Base-by-base conservation (phyloP, 2,329 filamentous ascomycete genomes). In the Trichoderma koningii region DNA sequence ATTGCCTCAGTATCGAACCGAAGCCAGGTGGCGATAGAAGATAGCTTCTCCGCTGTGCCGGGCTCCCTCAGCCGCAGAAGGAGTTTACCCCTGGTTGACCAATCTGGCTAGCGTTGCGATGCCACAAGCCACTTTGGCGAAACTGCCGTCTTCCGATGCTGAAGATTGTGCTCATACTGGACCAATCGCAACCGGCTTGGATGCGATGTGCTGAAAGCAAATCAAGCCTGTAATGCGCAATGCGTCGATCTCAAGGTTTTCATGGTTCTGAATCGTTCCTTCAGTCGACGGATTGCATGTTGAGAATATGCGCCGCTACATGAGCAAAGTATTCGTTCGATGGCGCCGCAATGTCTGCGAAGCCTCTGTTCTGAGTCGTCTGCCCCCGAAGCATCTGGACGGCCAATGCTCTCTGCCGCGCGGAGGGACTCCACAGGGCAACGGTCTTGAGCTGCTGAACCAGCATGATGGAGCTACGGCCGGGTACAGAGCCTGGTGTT, bases 271-370 rank as follows among this genome's bases (percentile, higher is more conserved):
- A 17, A 6, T 48, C 5, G 9, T 17, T 28, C 23, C 26, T 42
- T 68, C 44, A 66, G 23, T 66, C 62, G 9, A 50, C 30, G 38
- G 68, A 14, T 51, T 66, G 50, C 15, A 67, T 26, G 26, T 55
- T 12, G n/a, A 68, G 57, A 14, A 70, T 65, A 45, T 68, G 26
- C 44, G 38, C 52, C 15, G 69, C 69, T 41, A 70, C 67, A 23
- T 66, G 67, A 21, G 69, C 68, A 66, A 70, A 70, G 56, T 70
- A 70, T 15, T 68, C 67, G 15, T 60, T 42, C 1, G 67, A 68
- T 7, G 56, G 51, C 5, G 57, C 47, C 28, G 68, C 57, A 10
- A 70, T 67, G 19, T 63, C 67, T 41, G 68, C 63, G 5, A 70
- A 63, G 26, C 69, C 69, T 66, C 63, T 67, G 3, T 48, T 53